A percentile compares a stretch with the other conserved stretches of the same genome.
These are phyloP conservation scores for Jatropha curcas DNA, from an alignment of 345 rosid genomes.

Conservation along the genomic window DNA sequence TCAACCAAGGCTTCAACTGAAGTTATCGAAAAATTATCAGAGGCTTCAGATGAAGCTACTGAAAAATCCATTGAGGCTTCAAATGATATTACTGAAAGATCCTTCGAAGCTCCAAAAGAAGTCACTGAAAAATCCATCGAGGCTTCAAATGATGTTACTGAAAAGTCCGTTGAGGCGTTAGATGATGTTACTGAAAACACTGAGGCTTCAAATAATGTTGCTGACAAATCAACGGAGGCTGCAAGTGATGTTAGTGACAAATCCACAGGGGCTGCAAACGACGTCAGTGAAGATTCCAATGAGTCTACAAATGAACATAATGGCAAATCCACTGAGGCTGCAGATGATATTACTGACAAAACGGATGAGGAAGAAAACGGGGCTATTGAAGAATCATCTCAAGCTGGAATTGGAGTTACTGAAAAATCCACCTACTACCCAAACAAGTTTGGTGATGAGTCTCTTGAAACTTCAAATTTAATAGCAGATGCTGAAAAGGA, in stretches of 20 bases:
- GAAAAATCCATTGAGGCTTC: not conserved
- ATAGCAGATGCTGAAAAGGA: slow-evolving; percentile 17
- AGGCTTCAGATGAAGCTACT: not conserved
- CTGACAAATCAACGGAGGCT: not conserved
- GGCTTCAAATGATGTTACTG: not conserved
- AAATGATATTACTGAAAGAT: not conserved
- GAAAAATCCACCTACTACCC: not conserved
- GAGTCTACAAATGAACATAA: not conserved
- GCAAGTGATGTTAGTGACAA: not conserved
- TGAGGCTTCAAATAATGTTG: not conserved
- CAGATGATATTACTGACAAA: not conserved
- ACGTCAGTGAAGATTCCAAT: slow-evolving; percentile 19
- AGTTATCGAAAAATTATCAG: not conserved
- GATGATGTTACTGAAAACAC: not conserved
- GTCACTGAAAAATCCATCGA: not conserved
- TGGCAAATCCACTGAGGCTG: not conserved
- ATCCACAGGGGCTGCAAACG: not conserved
- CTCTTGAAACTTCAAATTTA: not conserved
- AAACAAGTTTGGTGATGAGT: slow-evolving; percentile 1
- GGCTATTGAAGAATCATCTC: not conserved
- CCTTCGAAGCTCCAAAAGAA: not conserved
- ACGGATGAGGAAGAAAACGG: not conserved
- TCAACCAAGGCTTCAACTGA: not conserved
- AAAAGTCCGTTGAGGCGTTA: not conserved
- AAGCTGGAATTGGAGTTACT: not conserved